Evolutionary conservation across 2,329 filamentous ascomycete species (phyloP), one percentile per base, ranked within the genome.

Genomic region (Epichloe bromicola): DNA sequence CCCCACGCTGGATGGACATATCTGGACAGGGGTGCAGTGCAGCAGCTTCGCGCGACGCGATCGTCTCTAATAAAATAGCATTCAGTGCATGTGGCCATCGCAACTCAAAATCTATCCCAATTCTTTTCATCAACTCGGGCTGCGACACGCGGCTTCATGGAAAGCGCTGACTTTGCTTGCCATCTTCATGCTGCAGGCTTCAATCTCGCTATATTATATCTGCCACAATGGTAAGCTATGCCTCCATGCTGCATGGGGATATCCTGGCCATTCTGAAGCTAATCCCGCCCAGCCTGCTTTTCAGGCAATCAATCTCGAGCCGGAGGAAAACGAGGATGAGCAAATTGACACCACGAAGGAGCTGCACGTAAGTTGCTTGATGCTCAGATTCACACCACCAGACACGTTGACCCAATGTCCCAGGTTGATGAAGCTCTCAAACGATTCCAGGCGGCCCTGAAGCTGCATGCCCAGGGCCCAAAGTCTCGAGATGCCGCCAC

Each of bases 331-430:
- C 52, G 74, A 85, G 56, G 89, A 95, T 63, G 88, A 95, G 60
- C 90, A 96, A 68, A 74, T 95, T 62, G 93, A 98, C 65, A 89
- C 93, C 61, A 95, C 90, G 36, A 93, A 91, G 65, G 91, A 97
- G 67, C 82, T 98, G 49, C 90, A 95, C 62, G 79, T 80, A 56
- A 45, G 66, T 60, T 26, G 15, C 3, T 17, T 1, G 10, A 12
- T 15, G 7, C 14, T 26, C 14, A 12, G 5, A n/a, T 8, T 40
- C 26, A 37, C 10, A 20, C 5, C 41, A 7, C 10, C n/a, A 23
- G 23, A 15, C 33, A 37, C 26, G 42, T 17, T 39, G 17, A 46
- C 34, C 20, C 20, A 26, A 23, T n/a, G 5, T 11, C 17, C 7
- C 17, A 85, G 75, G 91, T 97, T 62, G 93, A 98, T 62, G 93